A percentile compares a stretch with the other conserved stretches of the same genome.
Conservation (phyloP, 2,329 filamentous ascomycete species). For the Ustilaginoidea virens region DNA sequence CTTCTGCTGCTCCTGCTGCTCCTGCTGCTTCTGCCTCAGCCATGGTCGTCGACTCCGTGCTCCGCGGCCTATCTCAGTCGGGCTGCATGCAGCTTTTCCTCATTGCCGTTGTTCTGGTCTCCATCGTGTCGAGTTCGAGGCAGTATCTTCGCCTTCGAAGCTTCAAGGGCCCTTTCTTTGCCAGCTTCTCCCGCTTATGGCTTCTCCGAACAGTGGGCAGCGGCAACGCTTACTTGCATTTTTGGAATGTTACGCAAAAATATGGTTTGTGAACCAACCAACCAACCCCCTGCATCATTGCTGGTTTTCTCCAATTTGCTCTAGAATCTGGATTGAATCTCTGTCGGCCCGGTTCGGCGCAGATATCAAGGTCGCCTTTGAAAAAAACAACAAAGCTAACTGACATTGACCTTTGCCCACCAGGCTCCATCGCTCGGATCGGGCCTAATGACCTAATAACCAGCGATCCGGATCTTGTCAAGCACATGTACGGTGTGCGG, state of each 20-base stretch:
- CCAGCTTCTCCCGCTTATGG: constrained; percentile 2
- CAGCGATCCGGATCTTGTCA: constrained; percentile 26
- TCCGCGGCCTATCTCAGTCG: neutral
- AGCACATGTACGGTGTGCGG: constrained; percentile 22
- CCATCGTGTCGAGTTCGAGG: constrained; percentile 1
- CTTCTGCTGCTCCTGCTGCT: too few relatives aligned
- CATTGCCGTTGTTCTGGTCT: neutral
- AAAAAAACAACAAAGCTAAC: too few relatives aligned
- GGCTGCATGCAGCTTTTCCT: neutral
- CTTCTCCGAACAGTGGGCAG: neutral
- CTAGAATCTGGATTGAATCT: too few relatives aligned
- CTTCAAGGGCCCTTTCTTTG: constrained; percentile 3
- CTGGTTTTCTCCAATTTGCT: too few relatives aligned
- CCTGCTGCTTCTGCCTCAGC: too few relatives aligned
- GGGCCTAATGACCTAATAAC: constrained; percentile 30
- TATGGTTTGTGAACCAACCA: constrained; percentile 15
- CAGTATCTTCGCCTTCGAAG: constrained; percentile 4
- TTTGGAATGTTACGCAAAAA: constrained; percentile 10
- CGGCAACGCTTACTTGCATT: constrained; percentile 7
- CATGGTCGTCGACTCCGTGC: too few relatives aligned
- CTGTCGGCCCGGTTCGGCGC: neutral
- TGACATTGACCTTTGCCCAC: constrained; percentile 1
- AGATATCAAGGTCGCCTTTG: too few relatives aligned
- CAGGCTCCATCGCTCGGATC: constrained; percentile 14
- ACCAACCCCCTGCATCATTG: too few relatives aligned